These are phyloP conservation scores for Trametes pubescens DNA, from an alignment of 1,284 basidiomycete genomes.

Conservation along the genomic window DNA sequence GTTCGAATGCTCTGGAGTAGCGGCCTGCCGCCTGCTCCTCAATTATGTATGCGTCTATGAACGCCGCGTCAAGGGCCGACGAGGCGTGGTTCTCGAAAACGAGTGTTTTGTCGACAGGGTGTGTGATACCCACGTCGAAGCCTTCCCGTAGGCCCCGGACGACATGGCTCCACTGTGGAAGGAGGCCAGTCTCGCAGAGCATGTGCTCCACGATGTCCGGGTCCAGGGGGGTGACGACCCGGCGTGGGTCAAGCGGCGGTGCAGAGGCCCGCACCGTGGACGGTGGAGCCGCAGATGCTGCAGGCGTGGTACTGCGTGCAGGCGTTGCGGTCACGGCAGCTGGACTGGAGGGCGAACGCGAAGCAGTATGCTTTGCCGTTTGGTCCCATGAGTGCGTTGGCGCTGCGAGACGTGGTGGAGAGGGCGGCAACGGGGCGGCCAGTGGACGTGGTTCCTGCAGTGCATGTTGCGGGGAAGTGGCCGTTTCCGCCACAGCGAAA, in stretches of 20 bases:
- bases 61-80: slow-evolving; percentile 25
- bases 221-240: slow-evolving; percentile 39
- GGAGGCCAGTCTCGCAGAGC: slow-evolving; percentile 30
- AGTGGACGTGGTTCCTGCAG: slow-evolving; percentile 30
- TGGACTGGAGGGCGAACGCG: slow-evolving; percentile 21
- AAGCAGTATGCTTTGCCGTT: slow-evolving; percentile 37
- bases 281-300: slow-evolving; percentile 36
- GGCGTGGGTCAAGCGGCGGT: slow-evolving; percentile 37
- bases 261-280: slow-evolving; percentile 40
- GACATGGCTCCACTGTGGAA: slow-evolving; percentile 37
- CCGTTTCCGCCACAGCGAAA: slow-evolving; percentile 42
- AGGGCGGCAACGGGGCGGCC: slow-evolving; percentile 30
- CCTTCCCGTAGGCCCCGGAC: slow-evolving; percentile 38
- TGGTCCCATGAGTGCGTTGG: slow-evolving; percentile 27
- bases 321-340: slow-evolving; percentile 26
- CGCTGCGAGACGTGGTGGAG: slow-evolving; percentile 9
- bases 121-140: slow-evolving; percentile 43
- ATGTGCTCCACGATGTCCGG: slow-evolving; percentile 25
- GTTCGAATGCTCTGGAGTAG: slow-evolving; percentile 42
- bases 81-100: slow-evolving; percentile 44
- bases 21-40: slow-evolving; percentile 44
- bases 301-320: slow-evolving; percentile 41
- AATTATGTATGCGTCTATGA: slow-evolving; percentile 41
- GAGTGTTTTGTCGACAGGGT: slow-evolving; percentile 19
- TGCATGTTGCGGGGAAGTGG: slow-evolving; percentile 39